phyloP scores from a whole-genome alignment of 2,329 filamentous ascomycete species.

The Teratosphaeria gauchensis region DNA sequence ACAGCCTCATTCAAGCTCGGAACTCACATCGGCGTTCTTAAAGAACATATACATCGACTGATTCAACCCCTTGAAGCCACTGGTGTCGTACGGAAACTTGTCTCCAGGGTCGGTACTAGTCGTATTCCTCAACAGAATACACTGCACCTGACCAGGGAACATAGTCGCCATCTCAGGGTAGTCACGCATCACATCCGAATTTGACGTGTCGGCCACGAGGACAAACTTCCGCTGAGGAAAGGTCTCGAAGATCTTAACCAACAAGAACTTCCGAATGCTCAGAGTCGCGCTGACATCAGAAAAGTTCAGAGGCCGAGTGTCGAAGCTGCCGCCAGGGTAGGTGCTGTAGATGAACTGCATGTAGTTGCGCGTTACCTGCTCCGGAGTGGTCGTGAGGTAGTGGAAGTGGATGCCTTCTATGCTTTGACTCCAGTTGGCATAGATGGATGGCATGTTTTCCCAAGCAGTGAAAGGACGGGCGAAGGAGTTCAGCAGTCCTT shows the following conservation, averaged over 20 bases:
- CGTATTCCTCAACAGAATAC: slow-evolving; percentile 69
- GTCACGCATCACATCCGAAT: slow-evolving; percentile 64
- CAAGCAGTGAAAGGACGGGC: slow-evolving; percentile 60
- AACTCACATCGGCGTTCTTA: slow-evolving; percentile 46
- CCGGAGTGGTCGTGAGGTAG: slow-evolving; percentile 71
- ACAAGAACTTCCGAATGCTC: slow-evolving; percentile 58
- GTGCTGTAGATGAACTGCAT: slow-evolving; percentile 72
- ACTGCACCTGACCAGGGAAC: slow-evolving; percentile 63
- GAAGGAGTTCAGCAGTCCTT: slow-evolving; percentile 69
- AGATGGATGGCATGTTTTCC: slow-evolving; percentile 73
- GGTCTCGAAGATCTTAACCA: slow-evolving; percentile 63
- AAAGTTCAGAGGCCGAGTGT: slow-evolving; percentile 71
- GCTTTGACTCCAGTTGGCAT: slow-evolving; percentile 62
- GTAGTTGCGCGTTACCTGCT: slow-evolving; percentile 67
- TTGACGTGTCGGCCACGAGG: slow-evolving; percentile 65
- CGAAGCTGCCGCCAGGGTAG: slow-evolving; percentile 68
- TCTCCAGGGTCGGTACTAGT: slow-evolving; percentile 56
- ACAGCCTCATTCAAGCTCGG: background rate
- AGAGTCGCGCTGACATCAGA: slow-evolving; percentile 64
- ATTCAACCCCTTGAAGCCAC: slow-evolving; percentile 57
- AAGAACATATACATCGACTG: slow-evolving; percentile 73
- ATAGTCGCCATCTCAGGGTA: slow-evolving; percentile 46
- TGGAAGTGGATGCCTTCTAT: slow-evolving; percentile 66
- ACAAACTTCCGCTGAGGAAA: slow-evolving; percentile 68
- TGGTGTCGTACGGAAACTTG: slow-evolving; percentile 66